phyloP scores from a whole-genome alignment of 352 stramenopile genomes.

The Globisporangium splendens region DNA sequence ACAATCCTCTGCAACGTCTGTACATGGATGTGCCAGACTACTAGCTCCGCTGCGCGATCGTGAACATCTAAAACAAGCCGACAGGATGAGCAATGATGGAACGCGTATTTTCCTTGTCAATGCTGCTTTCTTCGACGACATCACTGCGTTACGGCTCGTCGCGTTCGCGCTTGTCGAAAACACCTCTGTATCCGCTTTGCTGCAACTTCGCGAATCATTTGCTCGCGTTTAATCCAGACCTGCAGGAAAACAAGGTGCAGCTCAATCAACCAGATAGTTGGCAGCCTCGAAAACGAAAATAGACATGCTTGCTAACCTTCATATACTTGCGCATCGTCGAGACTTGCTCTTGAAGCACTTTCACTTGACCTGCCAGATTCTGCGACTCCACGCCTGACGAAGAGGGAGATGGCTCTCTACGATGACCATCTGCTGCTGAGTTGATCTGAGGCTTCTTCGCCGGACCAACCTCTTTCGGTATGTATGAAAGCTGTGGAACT shows the following conservation, averaged over 20 bases:
- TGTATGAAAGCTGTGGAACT: background rate
- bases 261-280: background rate
- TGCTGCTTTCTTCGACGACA: slow-evolving; percentile 11
- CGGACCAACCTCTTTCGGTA: background rate
- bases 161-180: slow-evolving; percentile 15
- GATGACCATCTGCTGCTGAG: background rate
- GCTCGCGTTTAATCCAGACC: slow-evolving; percentile 69
- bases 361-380: slow-evolving; percentile 18
- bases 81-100: slow-evolving; percentile 22
- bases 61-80: background rate
- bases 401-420: background rate
- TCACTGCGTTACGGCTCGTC: slow-evolving; percentile 7
- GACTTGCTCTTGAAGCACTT: slow-evolving; percentile 44
- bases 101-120: slow-evolving; percentile 19
- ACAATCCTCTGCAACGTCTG: slow-evolving; percentile 21
- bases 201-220: slow-evolving; percentile 44
- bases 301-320: slow-evolving; percentile 29
- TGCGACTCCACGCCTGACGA: background rate
- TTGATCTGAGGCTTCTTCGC: background rate
- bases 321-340: slow-evolving; percentile 66
- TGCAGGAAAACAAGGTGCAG: slow-evolving; percentile 6
- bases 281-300: background rate
- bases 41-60: background rate
- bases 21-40: slow-evolving; percentile 4
- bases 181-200: slow-evolving; percentile 46